Conservation (phyloP, 208 protist genomes). For the Crithidia fasciculata region DNA sequence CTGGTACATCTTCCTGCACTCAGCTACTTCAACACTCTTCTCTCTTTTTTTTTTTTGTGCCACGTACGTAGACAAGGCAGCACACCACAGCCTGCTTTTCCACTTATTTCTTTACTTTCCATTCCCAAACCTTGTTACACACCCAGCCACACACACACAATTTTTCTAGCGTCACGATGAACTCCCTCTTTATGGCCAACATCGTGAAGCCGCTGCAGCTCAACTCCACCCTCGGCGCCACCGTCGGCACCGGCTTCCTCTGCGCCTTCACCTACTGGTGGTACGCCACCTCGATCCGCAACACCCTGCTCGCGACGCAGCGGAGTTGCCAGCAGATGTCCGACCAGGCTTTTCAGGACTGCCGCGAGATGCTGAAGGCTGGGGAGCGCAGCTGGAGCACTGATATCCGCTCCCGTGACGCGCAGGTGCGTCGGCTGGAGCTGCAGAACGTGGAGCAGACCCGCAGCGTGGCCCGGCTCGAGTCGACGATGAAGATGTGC, state of each 20-base stretch:
- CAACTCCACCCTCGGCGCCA: constrained; percentile 54
- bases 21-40: too few relatives aligned
- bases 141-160: not conserved
- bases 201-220: constrained; percentile 53
- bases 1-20: too few relatives aligned
- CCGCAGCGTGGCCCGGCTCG: constrained; percentile 77
- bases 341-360: constrained; percentile 62
- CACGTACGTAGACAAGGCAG: too few relatives aligned
- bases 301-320: constrained; percentile 54
- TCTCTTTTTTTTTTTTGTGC: too few relatives aligned
- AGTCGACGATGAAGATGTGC: constrained; percentile 85
- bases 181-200: constrained; percentile 46
- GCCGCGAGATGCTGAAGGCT: constrained; percentile 69
- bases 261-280: constrained; percentile 77
- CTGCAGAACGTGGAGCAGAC: constrained; percentile 92
- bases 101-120: constrained; percentile 14
- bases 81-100: too few relatives aligned
- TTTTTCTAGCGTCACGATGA: constrained; percentile 33
- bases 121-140: not conserved
- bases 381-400: constrained; percentile 65
- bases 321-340: constrained; percentile 55
- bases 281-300: constrained; percentile 65
- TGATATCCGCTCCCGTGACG: constrained; percentile 75
- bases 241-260: constrained; percentile 56
- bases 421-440: constrained; percentile 77